Evolutionary conservation across 495 filamentous ascomycete genomes (phyloP).

Genomic region (Hypoxylon crocopeplum): DNA sequence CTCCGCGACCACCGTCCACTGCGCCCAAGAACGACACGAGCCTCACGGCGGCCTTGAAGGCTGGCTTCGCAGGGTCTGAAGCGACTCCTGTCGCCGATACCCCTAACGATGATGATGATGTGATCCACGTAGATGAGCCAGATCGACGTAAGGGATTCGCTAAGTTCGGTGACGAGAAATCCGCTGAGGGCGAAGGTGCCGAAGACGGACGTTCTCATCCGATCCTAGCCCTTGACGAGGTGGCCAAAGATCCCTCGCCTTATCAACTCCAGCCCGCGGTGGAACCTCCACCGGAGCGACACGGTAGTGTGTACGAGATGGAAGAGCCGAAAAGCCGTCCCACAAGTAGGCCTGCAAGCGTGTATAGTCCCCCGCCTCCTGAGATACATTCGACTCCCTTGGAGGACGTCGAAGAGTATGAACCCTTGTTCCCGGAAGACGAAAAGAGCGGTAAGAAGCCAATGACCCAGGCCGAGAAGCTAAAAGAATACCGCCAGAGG

Average conservation of each 20-base stretch:
- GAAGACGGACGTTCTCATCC: constrained; percentile 68
- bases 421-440: constrained; percentile 92
- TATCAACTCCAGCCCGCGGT: constrained; percentile 69
- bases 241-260: constrained; percentile 72
- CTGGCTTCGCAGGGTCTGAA: constrained; percentile 26
- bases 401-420: constrained; percentile 92
- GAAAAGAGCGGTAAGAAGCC: constrained; percentile 62
- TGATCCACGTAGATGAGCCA: constrained; percentile 83
- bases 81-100: constrained; percentile 25
- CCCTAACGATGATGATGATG: constrained; percentile 52
- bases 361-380: constrained; percentile 48
- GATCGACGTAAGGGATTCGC: constrained; percentile 63
- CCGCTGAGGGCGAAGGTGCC: constrained; percentile 55
- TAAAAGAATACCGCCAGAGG: constrained; percentile 67
- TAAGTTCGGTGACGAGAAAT: constrained; percentile 53
- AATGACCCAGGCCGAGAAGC: constrained; percentile 55
- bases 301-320: constrained; percentile 64
- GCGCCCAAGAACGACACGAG: constrained; percentile 37
- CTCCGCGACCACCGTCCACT: constrained; percentile 63
- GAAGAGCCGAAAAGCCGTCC: constrained; percentile 67
- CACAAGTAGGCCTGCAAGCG: constrained; percentile 72
- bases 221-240: constrained; percentile 91
- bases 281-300: constrained; percentile 68
- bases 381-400: constrained; percentile 72
- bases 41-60: constrained; percentile 29